These are phyloP conservation scores for Xylaria venustula DNA, from an alignment of 495 filamentous ascomycete species.

Conservation along the genomic window DNA sequence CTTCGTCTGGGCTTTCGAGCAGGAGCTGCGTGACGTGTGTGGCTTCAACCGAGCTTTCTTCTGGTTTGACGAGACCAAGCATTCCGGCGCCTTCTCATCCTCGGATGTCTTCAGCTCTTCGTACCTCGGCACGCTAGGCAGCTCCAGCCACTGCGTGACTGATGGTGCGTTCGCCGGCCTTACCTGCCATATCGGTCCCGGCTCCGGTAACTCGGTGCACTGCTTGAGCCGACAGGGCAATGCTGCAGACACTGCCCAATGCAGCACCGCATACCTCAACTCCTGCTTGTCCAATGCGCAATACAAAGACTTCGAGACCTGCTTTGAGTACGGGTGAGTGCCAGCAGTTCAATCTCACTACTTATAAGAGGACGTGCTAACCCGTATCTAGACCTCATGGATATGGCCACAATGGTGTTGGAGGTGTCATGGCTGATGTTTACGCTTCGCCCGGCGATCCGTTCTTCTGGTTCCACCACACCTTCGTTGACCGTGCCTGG, in stretches of 20 bases:
- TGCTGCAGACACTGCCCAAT: conserved; percentile 18
- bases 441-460: conserved; percentile 29
- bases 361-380: not conserved
- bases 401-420: conserved; percentile 22
- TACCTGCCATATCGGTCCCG: conserved; percentile 30
- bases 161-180: conserved; percentile 25
- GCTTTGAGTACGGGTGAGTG: conserved; percentile 20
- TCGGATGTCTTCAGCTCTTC: conserved; percentile 9
- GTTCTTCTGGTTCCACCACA: conserved; percentile 36
- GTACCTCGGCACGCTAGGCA: conserved; percentile 6
- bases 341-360: not conserved
- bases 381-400: conserved; percentile 5
- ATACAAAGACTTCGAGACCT: conserved; percentile 16
- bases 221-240: conserved; percentile 13
- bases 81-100: conserved; percentile 7
- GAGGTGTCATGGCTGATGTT: conserved; percentile 25
- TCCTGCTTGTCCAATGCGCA: conserved; percentile 11
- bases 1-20: conserved; percentile 54
- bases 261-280: conserved; percentile 24
- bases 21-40: conserved; percentile 56
- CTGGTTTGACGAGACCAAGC: conserved; percentile 21
- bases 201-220: conserved; percentile 4
- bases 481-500: conserved; percentile 33
- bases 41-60: conserved; percentile 26
- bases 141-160: conserved; percentile 22